These are phyloP conservation scores for Ceratobasidium papillatum DNA, from an alignment of 1,284 basidiomycete species.

Conservation along the genomic window DNA sequence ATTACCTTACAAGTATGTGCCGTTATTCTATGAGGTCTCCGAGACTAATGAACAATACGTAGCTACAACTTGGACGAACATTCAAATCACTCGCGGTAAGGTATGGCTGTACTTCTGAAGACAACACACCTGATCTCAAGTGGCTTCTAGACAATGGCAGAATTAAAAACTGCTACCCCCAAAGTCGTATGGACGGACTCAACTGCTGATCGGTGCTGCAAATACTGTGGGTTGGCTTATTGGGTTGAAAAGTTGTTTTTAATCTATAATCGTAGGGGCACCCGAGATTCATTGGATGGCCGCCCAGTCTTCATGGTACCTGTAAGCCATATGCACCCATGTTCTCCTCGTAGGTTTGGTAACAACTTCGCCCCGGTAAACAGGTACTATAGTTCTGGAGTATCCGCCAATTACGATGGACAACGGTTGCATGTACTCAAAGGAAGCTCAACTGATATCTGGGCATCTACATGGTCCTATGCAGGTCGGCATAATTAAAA, in stretches of 20 bases:
- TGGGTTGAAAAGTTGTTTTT: neutral
- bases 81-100: conserved; percentile 54
- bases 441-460: no score
- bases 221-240: conserved; percentile 49
- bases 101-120: neutral
- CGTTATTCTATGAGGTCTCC: neutral
- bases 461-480: no score
- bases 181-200: conserved; percentile 54
- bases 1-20: conserved; percentile 45
- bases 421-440: no score
- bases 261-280: no score
- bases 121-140: no score
- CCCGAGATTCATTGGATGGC: conserved; percentile 40
- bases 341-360: neutral
- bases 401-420: no score
- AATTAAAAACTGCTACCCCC: conserved; percentile 54
- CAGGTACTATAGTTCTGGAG: no score
- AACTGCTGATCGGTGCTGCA: conserved; percentile 55
- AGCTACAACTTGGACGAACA: conserved; percentile 56
- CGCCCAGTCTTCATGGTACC: conserved; percentile 21
- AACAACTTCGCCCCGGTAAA: no score
- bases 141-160: conserved; percentile 49
- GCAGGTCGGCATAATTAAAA: no score
- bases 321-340: no score
- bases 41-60: conserved; percentile 40